These are phyloP conservation scores for Trichoderma brevicompactum DNA, from an alignment of 2,329 filamentous ascomycete species.

Conservation along the genomic window DNA sequence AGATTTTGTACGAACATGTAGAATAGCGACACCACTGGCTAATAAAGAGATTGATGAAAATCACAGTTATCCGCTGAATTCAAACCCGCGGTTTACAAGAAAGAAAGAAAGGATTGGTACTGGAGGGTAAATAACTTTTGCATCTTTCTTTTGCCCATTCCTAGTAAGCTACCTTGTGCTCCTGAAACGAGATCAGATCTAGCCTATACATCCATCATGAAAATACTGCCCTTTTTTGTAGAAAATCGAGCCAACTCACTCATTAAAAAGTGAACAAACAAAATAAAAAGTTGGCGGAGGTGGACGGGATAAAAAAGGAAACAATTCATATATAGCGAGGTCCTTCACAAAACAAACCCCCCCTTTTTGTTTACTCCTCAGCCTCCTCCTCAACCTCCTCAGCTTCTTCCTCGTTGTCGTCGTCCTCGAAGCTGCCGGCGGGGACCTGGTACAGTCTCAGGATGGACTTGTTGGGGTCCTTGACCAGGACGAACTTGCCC, in stretches of 20 bases:
- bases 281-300: neutral
- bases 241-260: slow-evolving; percentile 12
- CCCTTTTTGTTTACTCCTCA: slow-evolving; percentile 43
- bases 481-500: slow-evolving; percentile 79
- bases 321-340: neutral
- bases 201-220: slow-evolving; percentile 20
- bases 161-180: slow-evolving; percentile 19
- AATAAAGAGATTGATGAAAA: neutral
- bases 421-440: slow-evolving; percentile 85
- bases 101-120: neutral
- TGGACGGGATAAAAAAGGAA: neutral
- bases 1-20: neutral
- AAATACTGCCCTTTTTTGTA: neutral
- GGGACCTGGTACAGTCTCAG: slow-evolving; percentile 93
- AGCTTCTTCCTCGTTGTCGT: slow-evolving; percentile 70
- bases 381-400: slow-evolving; percentile 52
- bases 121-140: neutral
- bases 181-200: slow-evolving; percentile 18
- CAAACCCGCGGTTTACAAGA: neutral
- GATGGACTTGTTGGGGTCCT: slow-evolving; percentile 97
- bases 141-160: slow-evolving; percentile 10
- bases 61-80: too few species aligned
- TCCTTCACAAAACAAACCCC: neutral
- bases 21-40: neutral
- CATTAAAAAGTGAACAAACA: slow-evolving; percentile 10